Evolutionary conservation across 768 basidiomycete species (phyloP), one percentile per base, ranked within the genome.

Genomic region (Sarcodon aspratus): DNA sequence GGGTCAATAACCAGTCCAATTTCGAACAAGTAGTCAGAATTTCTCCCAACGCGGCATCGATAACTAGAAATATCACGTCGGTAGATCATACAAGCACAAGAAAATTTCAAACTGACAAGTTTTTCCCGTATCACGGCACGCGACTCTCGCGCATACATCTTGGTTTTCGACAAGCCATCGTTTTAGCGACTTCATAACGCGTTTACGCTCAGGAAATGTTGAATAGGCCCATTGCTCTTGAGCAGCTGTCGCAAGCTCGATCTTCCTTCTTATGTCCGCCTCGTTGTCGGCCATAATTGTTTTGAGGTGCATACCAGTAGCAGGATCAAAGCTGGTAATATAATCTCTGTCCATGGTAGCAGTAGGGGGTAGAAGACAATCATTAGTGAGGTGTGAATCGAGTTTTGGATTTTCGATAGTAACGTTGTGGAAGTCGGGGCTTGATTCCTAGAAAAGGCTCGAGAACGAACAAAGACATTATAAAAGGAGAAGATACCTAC

Each of bases 81-180:
- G 42, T 44, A 4, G 18, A 0, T 27, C 37, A 37, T 21, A 37
- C 36, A 13, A 45, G 49, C 31, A 0, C 36, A 31, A 9, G 3
- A 33, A 34, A 6, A 9, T 2, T 10, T 37, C 42, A 35, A 32
- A 75, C 85, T 63, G 57, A 89, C 89, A 67, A 27, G 94, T 97
- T 74, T 98, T 99, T 37, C 95, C 95, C 0, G 91, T 91, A 64
- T 99, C 95, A 33, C 95, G 73, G 61, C 89, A 91, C 18, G 90
- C 90, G 27, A 95, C 85, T 37, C 83, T 73, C 33, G 90, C 90
- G 53, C 92, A 89, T 18, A 70, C 66, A 47, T 92, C 85, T 67
- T 93, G 87, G 58, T 98, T 93, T 54, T 86, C 82, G 33, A 97
- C 81, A 6, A 95, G 71, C 95, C 95, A 99, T 54, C 86, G 87